Base-by-base conservation (phyloP, 129 eudicot species). In the Centrapalus pauciflorus region DNA sequence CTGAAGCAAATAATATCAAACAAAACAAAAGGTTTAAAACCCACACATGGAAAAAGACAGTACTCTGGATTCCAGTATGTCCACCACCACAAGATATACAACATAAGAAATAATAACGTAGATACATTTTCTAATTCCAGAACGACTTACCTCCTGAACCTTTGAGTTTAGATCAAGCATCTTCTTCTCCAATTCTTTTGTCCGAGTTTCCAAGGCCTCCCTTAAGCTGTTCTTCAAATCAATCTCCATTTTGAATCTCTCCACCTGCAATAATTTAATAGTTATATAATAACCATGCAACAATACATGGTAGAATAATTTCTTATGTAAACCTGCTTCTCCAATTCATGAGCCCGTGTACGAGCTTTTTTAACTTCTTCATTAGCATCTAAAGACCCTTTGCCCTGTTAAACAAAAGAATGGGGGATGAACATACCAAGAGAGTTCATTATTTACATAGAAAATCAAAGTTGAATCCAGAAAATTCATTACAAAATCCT, bases 291-390 rank as follows among this genome's bases (percentile, higher is more conserved):
- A 33, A 14, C 10, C 25, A 1, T 43, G 14, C n/a, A 33, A 38
- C 4, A 19, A 28, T 1, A 43, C 34, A 29, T 3, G 5, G 33
- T 1, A 17, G 6, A 45, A 21, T 1, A 1, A 25, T 24, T 38
- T 37, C 8, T 28, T 24, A 50, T 49, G 57, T 67, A 32, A 67
- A 89, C 96, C 95, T 85, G 86, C 59, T 79, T 79, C 71, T 83
- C 85, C 74, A 89, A 77, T 51, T 85, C 90, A 71, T 41, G 46
- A 28, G 72, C 85, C 4, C 82, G 80, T 46, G 70, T 69, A 46
- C 74, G 73, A 69, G 87, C 94, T 74, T 79, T 71, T 16, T 46
- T 78, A 40, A 79, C 70, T 76, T 74, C 85, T 74, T 81, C 76
- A 74, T 81, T 80, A 33, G 67, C 82, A 70, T 83, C 79, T 7